phyloP scores from a whole-genome alignment of 805 yeast genomes.

The Metschnikowia cerradonensis region DNA sequence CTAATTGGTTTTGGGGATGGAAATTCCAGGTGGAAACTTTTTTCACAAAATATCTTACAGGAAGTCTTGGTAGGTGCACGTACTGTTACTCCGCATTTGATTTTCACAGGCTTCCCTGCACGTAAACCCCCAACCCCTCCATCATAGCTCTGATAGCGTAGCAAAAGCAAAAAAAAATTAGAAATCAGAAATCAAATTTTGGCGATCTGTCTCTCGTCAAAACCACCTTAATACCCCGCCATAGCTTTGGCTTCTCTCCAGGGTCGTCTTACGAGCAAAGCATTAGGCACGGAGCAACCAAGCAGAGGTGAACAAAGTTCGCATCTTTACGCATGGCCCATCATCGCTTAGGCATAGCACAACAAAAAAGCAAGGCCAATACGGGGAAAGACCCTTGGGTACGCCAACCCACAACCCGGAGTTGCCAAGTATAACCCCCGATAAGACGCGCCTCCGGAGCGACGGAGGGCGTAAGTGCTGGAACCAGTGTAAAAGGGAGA shows the following conservation, averaged over 20 bases:
- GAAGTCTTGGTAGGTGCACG: background rate
- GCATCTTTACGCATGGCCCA: background rate
- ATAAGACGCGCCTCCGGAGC: background rate
- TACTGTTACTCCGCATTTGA: conserved; percentile 1
- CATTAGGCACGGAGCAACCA: background rate
- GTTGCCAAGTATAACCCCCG: background rate
- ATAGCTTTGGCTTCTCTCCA: background rate
- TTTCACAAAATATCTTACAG: too few species aligned
- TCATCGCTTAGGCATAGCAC: background rate
- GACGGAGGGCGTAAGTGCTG: background rate
- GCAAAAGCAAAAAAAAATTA: background rate
- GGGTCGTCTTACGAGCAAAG: background rate
- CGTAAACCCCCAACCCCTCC: background rate
- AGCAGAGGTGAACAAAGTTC: background rate
- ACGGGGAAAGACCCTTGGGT: too few species aligned
- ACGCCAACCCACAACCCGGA: background rate
- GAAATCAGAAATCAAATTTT: background rate
- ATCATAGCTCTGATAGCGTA: background rate
- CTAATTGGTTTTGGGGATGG: too few species aligned
- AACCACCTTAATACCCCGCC: background rate
- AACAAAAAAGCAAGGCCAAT: too few species aligned
- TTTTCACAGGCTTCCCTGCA: conserved; percentile 3
- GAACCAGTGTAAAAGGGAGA: background rate
- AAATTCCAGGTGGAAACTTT: too few species aligned
- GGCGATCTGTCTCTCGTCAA: background rate